Percentiles rank a stretch among this genome's conserved stretches.
Conservation (phyloP, 2,329 filamentous ascomycete genomes). For the Penicillium decumbens region DNA sequence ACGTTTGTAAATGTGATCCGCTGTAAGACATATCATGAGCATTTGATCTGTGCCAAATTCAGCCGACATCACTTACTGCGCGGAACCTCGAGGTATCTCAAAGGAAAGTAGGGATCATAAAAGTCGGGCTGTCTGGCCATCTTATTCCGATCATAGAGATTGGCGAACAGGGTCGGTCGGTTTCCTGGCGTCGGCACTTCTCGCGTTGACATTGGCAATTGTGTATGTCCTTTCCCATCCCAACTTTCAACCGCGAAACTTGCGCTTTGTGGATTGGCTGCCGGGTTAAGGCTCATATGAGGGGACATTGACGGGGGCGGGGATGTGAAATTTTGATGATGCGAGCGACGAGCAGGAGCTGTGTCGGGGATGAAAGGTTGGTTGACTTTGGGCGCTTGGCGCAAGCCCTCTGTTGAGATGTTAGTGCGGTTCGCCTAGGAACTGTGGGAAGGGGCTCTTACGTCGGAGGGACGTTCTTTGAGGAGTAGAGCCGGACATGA, state of each 20-base stretch:
- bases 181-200: conserved; percentile 44
- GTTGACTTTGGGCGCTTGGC: conserved; percentile 38
- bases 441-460: conserved; percentile 6
- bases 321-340: conserved; percentile 28
- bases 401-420: conserved; percentile 33
- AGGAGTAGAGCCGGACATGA: conserved; percentile 23
- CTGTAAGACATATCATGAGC: conserved; percentile 24
- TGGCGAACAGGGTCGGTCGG: conserved; percentile 36
- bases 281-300: conserved; percentile 26
- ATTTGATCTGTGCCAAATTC: neutral
- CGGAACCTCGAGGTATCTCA: conserved; percentile 35
- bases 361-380: conserved; percentile 41
- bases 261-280: conserved; percentile 30
- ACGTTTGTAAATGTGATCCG: conserved; percentile 73
- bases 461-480: conserved; percentile 24
- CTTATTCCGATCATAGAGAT: conserved; percentile 27
- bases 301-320: conserved; percentile 31
- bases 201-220: conserved; percentile 38
- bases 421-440: conserved; percentile 8
- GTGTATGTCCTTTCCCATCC: conserved; percentile 36
- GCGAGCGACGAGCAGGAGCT: conserved; percentile 34
- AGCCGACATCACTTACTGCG: conserved; percentile 28
- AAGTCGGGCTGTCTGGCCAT: conserved; percentile 34
- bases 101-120: conserved; percentile 37
- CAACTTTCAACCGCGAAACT: conserved; percentile 33